Percentiles rank a stretch among this genome's conserved stretches.
phyloP scores from a whole-genome alignment of 2,329 filamentous ascomycete species.

The Exophiala dermatitidis region DNA sequence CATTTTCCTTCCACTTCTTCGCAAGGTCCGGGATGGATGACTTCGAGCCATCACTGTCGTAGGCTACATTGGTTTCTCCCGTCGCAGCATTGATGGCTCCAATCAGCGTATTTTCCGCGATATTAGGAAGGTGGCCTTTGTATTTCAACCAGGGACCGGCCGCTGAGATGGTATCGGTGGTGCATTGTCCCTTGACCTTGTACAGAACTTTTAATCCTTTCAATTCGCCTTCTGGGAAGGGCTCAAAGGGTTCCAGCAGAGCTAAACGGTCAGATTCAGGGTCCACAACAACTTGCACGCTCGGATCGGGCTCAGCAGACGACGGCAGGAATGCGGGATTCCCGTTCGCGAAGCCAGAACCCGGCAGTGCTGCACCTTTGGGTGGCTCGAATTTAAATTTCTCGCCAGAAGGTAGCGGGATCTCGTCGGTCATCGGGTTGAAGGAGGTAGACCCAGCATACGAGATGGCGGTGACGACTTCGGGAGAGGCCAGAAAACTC shows the following conservation, averaged over 20 bases:
- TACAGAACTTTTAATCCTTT: conserved; percentile 76
- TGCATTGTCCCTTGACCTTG: conserved; percentile 97
- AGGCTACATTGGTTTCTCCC: conserved; percentile 83
- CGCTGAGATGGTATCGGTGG: conserved; percentile 95
- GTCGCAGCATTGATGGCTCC: conserved; percentile 89
- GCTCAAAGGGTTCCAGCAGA: conserved; percentile 77
- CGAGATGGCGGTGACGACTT: conserved; percentile 92
- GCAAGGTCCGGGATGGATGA: conserved; percentile 83
- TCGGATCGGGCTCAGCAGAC: conserved; percentile 63
- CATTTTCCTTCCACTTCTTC: conserved; percentile 68
- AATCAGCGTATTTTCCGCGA: conserved; percentile 93
- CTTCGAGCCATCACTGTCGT: conserved; percentile 69
- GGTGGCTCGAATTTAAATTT: conserved; percentile 80
- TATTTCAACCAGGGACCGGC: conserved; percentile 98
- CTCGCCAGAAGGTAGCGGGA: conserved; percentile 71
- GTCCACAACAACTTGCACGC: conserved; percentile 66
- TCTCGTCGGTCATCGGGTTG: conserved; percentile 84
- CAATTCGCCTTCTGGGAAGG: conserved; percentile 73
- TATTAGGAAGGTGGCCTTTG: conserved; percentile 98
- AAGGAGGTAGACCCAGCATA: conserved; percentile 91
- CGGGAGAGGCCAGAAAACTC: conserved; percentile 97
- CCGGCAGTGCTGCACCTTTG: conserved; percentile 52
- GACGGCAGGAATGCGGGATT: conserved; percentile 67
- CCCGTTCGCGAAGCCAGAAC: conserved; percentile 73
- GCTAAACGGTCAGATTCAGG: conserved; percentile 87